These are phyloP conservation scores for Aspergillus bombycis DNA, from an alignment of 2,329 filamentous ascomycete genomes.

Conservation along the genomic window DNA sequence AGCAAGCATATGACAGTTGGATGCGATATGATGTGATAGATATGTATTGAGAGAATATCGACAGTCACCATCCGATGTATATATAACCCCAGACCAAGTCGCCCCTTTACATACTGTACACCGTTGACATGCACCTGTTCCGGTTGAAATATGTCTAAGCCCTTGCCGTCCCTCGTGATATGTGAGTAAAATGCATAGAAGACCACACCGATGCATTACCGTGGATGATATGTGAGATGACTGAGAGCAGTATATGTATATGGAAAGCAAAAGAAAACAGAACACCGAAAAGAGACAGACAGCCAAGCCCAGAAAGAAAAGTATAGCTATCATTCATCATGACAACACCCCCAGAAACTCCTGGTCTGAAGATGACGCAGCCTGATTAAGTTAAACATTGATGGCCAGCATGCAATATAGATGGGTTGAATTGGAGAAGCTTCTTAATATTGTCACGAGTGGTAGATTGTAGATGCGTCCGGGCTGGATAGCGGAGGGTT, in stretches of 20 bases:
- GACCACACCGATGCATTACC: constrained; percentile 1
- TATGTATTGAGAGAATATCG: neutral
- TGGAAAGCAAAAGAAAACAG: neutral
- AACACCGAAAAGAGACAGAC: neutral
- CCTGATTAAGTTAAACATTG: constrained; percentile 1
- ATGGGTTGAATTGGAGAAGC: neutral
- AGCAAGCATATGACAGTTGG: neutral
- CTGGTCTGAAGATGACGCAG: neutral
- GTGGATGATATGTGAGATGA: neutral
- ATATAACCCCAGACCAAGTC: neutral
- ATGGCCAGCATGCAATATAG: constrained; percentile 21
- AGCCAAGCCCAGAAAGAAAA: neutral
- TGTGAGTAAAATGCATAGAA: neutral
- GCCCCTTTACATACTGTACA: constrained; percentile 11
- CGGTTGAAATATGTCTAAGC: neutral
- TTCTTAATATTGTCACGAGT: neutral
- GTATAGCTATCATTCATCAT: neutral
- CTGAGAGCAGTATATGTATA: neutral
- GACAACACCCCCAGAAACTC: constrained; percentile 10
- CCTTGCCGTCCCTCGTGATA: constrained; percentile 5
- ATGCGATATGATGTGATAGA: neutral
- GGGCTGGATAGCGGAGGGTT: neutral
- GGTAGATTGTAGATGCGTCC: neutral
- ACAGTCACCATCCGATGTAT: neutral
- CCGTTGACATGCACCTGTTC: constrained; percentile 12